Percentiles rank a stretch among this genome's conserved stretches.
Evolutionary conservation across 2,329 filamentous ascomycete genomes (phyloP).

Genomic region (Penicillium vulpinum): DNA sequence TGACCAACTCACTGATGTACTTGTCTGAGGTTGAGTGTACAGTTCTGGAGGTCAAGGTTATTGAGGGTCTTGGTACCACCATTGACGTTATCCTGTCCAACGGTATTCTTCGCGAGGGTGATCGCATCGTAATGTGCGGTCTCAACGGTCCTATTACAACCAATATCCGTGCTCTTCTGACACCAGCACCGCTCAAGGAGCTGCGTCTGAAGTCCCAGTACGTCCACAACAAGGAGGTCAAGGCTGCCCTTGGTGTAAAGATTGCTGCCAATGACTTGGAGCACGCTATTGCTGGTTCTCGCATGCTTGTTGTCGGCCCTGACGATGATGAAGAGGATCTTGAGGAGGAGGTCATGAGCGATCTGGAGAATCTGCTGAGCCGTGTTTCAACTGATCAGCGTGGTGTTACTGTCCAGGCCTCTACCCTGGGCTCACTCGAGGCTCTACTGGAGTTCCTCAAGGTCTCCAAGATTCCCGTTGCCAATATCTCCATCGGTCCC

Average conservation of each 20-base stretch:
- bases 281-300: conserved; percentile 92
- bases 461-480: conserved; percentile 93
- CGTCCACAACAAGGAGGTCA: conserved; percentile 99
- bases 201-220: conserved; percentile 93
- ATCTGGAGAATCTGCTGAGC: conserved; percentile 87
- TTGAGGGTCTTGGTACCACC: conserved; percentile 97
- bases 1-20: conserved; percentile 97
- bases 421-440: conserved; percentile 94
- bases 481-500: conserved; percentile 94
- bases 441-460: conserved; percentile 94
- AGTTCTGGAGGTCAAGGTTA: conserved; percentile 97
- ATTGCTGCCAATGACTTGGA: conserved; percentile 96
- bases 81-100: conserved; percentile 97
- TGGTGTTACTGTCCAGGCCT: conserved; percentile 95
- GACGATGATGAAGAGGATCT: conserved; percentile 97
- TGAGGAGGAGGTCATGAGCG: conserved; percentile 92
- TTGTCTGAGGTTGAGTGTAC: conserved; percentile 96
- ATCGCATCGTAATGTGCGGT: conserved; percentile 91
- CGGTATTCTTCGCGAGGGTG: conserved; percentile 89
- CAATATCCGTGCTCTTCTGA: conserved; percentile 91
- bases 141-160: conserved; percentile 95
- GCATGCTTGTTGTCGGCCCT: conserved; percentile 88
- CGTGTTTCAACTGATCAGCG: conserved; percentile 88
- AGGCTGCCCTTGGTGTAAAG: conserved; percentile 97
- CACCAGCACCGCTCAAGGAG: conserved; percentile 89